Conservation (phyloP, 805 yeast species). For the Starmerella geochares region DNA sequence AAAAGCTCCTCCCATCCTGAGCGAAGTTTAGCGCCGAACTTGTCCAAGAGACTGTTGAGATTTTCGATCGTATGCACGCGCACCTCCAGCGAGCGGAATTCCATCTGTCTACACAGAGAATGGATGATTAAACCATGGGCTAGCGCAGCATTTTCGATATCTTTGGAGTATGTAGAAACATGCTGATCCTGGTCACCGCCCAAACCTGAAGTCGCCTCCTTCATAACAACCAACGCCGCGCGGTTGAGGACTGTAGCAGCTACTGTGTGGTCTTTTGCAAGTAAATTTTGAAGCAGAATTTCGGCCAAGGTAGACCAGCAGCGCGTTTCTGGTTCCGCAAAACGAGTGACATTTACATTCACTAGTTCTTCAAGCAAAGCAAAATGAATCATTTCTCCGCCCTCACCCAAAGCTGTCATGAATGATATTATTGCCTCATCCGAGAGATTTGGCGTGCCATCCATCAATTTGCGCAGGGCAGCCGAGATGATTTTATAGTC, state of each 20-base stretch:
- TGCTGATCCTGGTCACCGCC: not conserved
- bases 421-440: slow-evolving; percentile 42
- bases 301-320: slow-evolving; percentile 43
- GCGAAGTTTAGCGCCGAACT: slow-evolving; percentile 53
- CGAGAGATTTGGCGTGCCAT: slow-evolving; percentile 50
- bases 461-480: slow-evolving; percentile 51
- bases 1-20: slow-evolving; percentile 70
- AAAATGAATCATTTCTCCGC: not conserved
- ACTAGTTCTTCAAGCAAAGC: slow-evolving; percentile 45
- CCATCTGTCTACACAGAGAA: slow-evolving; percentile 39
- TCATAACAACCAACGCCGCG: slow-evolving; percentile 33
- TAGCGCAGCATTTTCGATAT: slow-evolving; percentile 5
- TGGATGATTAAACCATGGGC: slow-evolving; percentile 35
- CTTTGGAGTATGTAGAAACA: too few relatives aligned
- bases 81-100: slow-evolving; percentile 53
- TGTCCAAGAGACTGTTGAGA: slow-evolving; percentile 62
- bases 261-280: slow-evolving; percentile 28
- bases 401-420: slow-evolving; percentile 34
- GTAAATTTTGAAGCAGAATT: slow-evolving; percentile 37
- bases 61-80: slow-evolving; percentile 53
- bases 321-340: slow-evolving; percentile 29
- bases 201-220: slow-evolving; percentile 12
- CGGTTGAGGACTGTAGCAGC: slow-evolving; percentile 42
- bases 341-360: slow-evolving; percentile 43
- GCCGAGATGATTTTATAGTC: slow-evolving; percentile 38